These are phyloP conservation scores for Falciphora oryzae DNA, from an alignment of 2,329 filamentous ascomycete genomes.

Conservation along the genomic window DNA sequence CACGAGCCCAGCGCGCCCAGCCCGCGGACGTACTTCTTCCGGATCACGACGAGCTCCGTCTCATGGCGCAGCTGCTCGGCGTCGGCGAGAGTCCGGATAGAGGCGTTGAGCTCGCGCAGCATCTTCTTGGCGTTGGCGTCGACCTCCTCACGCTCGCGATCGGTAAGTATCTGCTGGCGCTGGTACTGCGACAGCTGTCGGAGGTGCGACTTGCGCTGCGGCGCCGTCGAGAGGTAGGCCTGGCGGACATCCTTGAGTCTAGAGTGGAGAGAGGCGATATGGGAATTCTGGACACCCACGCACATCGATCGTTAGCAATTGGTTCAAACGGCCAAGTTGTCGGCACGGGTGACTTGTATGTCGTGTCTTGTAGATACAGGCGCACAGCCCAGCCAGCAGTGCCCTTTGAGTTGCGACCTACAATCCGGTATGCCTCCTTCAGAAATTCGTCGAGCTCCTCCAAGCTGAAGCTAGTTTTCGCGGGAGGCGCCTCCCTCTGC, in stretches of 20 bases:
- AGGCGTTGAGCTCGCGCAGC: conserved; percentile 76
- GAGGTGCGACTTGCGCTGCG: conserved; percentile 52
- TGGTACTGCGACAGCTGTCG: conserved; percentile 32
- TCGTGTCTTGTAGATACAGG: conserved; percentile 13
- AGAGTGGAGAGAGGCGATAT: conserved; percentile 72
- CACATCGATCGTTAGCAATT: background rate
- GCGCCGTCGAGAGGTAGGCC: conserved; percentile 80
- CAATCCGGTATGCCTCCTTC: conserved; percentile 90
- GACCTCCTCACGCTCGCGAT: conserved; percentile 77
- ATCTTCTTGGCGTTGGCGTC: conserved; percentile 82
- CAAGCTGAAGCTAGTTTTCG: conserved; percentile 35
- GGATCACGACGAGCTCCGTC: conserved; percentile 63
- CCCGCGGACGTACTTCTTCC: conserved; percentile 61
- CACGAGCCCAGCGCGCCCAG: conserved; percentile 59
- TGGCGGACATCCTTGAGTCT: conserved; percentile 82
- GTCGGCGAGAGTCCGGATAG: conserved; percentile 72
- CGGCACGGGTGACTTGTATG: background rate
- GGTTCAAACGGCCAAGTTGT: background rate
- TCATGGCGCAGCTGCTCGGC: conserved; percentile 78
- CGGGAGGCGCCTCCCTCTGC: conserved; percentile 47
- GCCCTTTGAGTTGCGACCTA: conserved; percentile 34
- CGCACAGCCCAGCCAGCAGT: background rate
- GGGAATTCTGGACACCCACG: conserved; percentile 59
- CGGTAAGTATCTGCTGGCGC: conserved; percentile 55
- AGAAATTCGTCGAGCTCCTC: conserved; percentile 75